Evolutionary conservation across 169 alveolate genomes (phyloP).

Genomic region (Eimeria sp.): DNA sequence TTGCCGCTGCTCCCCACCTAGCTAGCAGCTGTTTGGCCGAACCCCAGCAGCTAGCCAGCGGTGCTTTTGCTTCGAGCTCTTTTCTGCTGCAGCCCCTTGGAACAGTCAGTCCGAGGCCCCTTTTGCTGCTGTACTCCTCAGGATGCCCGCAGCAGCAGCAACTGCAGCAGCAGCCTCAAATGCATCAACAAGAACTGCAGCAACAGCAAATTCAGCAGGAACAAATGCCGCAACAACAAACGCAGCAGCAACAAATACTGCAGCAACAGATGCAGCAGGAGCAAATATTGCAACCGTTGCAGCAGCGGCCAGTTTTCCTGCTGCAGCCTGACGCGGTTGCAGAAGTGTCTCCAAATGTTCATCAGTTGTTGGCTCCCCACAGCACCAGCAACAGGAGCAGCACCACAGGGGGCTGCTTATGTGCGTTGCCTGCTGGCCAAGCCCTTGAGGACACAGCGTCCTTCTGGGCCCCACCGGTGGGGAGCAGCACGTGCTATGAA

Average conservation of each 20-base stretch:
- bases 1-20: neutral
- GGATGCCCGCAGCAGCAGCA: conserved; percentile 13
- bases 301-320: neutral
- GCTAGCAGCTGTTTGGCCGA: conserved; percentile 23
- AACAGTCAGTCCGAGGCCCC: neutral
- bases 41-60: neutral
- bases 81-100: neutral
- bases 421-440: neutral
- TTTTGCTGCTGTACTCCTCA: neutral
- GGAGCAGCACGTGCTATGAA: neutral
- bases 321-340: conserved; percentile 9
- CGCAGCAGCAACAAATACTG: neutral
- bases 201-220: neutral
- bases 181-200: neutral
- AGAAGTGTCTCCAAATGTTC: neutral
- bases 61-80: neutral
- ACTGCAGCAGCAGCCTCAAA: neutral
- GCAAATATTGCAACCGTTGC: neutral
- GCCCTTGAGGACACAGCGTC: neutral
- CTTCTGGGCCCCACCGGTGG: conserved; percentile 11
- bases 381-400: neutral
- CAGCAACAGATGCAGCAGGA: neutral
- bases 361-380: neutral
- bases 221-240: neutral
- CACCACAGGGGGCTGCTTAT: neutral